A percentile compares a stretch with the other conserved stretches of the same genome.
phyloP scores from a whole-genome alignment of 176 grass and related monocot species.

The Carex littledalei region DNA sequence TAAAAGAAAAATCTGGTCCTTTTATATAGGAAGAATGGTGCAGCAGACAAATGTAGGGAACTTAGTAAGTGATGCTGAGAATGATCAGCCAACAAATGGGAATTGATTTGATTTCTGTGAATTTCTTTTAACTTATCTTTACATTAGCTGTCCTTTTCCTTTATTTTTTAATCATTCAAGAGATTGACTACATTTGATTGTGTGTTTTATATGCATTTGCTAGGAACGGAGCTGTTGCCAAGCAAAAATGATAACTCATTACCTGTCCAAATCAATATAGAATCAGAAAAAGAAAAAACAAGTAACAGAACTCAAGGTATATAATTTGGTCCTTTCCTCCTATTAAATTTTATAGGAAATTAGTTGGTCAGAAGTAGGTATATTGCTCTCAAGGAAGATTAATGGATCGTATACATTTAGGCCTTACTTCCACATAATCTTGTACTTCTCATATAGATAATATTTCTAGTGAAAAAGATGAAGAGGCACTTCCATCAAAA shows the following conservation, averaged over 20 bases:
- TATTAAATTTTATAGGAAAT: background rate
- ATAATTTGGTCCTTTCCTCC: background rate
- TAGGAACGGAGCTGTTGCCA: background rate
- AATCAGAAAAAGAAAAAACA: background rate
- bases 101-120: background rate
- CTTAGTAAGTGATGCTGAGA: background rate
- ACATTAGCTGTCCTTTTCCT: background rate
- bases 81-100: background rate
- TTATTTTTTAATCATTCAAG: background rate
- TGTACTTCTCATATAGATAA: background rate
- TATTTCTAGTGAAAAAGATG: background rate
- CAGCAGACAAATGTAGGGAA: background rate
- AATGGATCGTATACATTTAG: background rate
- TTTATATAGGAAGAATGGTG: background rate
- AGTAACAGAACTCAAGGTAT: background rate
- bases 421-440: background rate
- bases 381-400: background rate
- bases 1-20: background rate
- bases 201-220: background rate
- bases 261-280: background rate
- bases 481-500: constrained; percentile 21
- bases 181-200: background rate
- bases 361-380: no score
- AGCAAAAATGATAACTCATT: background rate
- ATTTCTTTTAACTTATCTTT: background rate